Evolutionary conservation across 768 basidiomycete genomes (phyloP), one percentile per base, ranked within the genome.

Genomic region (Sarcodon sp.): DNA sequence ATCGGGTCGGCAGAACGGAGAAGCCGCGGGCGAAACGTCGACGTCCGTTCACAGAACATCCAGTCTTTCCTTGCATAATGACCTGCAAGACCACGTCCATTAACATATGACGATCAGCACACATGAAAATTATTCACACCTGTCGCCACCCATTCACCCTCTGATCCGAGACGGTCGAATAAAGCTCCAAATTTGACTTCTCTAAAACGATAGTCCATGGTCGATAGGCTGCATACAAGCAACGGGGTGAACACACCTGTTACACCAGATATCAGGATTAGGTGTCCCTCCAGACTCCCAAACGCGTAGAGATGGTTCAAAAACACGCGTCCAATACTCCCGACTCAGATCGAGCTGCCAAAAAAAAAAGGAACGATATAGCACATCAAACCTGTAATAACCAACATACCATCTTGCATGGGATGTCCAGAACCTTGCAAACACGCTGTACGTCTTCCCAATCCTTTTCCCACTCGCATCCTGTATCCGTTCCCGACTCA

Each of bases 401-500:
- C 13, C 7, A 7, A 57, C 70, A 45, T 50, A 89, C 89, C 76
- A 91, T 70, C 55, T 70, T 64, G 54, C 79, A 81, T n/a, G 86
- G 80, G 35, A 91, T 75, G 49, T 75, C 86, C 18, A 84, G 72
- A 55, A 75, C 67, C 45, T 66, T 73, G 59, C 90, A 91, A 10
- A 96, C 87, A 13, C 69, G 66, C 56, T 82, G 82, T 1, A 96
- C 93, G 60, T 94, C 90, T 51, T 84, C 77, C 86, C 87, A 96
- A 57, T 97, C 93, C 50, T 80, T 83, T 64, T 97, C 84, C 93
- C 93, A 98, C 61, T 92, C 88, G 55, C 93, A 98, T 3, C 87
- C 85, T n/a, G 69, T 71, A 57, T 86, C 86, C 0, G 79, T 74
- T 13, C 77, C 83, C 21, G 71, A 77, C 64, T 92, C 89, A 57